phyloP scores from a whole-genome alignment of 805 yeast species.

The Cephaloascus albidus region DNA sequence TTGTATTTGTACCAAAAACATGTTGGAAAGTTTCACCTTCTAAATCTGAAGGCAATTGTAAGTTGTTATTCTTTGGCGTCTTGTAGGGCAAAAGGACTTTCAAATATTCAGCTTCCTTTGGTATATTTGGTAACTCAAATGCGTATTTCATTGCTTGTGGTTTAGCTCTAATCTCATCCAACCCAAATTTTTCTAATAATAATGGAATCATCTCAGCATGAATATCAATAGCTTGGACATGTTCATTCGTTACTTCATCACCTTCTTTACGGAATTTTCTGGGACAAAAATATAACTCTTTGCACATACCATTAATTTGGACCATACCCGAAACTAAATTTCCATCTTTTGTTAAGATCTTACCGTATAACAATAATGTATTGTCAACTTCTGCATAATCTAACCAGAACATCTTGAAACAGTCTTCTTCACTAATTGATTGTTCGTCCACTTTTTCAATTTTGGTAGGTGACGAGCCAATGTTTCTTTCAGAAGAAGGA shows the following conservation, averaged over 20 bases:
- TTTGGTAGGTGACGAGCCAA: conserved; percentile 8
- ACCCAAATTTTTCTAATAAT: conserved; percentile 51
- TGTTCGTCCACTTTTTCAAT: conserved; percentile 10
- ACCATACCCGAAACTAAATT: conserved; percentile 64
- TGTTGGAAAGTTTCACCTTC: conserved; percentile 70
- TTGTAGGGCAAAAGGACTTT: conserved; percentile 69
- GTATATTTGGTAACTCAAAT: conserved; percentile 75
- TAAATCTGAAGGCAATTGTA: conserved; percentile 48
- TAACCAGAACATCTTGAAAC: conserved; percentile 77
- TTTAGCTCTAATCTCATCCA: conserved; percentile 56
- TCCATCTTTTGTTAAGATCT: conserved; percentile 51
- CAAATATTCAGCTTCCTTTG: conserved; percentile 71
- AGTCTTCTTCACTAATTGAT: conserved; percentile 25
- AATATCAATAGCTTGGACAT: conserved; percentile 52
- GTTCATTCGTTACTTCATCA: conserved; percentile 21
- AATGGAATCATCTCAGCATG: conserved; percentile 69
- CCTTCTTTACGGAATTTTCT: conserved; percentile 21
- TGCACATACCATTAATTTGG: conserved; percentile 58
- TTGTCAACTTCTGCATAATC: conserved; percentile 78
- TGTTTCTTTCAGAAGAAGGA: background rate
- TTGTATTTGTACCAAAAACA: conserved; percentile 71
- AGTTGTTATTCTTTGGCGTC: conserved; percentile 43
- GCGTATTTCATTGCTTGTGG: conserved; percentile 76
- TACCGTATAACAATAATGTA: conserved; percentile 71
- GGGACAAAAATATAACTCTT: conserved; percentile 77